phyloP scores from a whole-genome alignment of 2,329 filamentous ascomycete species.

The Diaporthe citriasiana region DNA sequence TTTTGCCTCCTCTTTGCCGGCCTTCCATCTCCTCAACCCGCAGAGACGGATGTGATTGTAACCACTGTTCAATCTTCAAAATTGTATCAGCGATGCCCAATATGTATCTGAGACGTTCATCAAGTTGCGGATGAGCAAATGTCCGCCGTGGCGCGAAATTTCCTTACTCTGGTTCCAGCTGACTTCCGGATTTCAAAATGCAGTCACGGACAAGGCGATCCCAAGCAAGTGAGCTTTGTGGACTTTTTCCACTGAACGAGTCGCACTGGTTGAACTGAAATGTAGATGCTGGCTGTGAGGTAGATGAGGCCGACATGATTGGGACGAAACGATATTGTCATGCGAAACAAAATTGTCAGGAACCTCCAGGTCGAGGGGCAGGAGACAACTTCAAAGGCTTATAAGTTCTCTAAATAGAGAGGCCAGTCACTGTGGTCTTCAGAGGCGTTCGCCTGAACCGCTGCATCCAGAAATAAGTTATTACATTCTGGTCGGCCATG shows the following conservation, averaged over 20 bases:
- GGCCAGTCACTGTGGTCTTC: neutral
- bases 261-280: neutral
- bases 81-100: neutral
- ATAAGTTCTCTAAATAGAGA: neutral
- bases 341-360: neutral
- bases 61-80: neutral
- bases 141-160: neutral
- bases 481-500: neutral
- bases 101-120: neutral
- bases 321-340: neutral
- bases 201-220: neutral
- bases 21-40: neutral
- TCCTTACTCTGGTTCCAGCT: slow-evolving; percentile 1
- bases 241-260: neutral
- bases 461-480: neutral
- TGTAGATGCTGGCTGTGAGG: neutral
- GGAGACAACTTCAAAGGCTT: neutral
- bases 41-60: neutral
- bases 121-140: neutral
- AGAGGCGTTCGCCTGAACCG: neutral
- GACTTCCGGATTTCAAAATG: neutral
- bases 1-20: neutral
- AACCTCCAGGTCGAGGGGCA: neutral
- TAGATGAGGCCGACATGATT: neutral
- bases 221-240: neutral